Conservation (phyloP, 2,329 filamentous ascomycete genomes). For the Cladosporium sp. region DNA sequence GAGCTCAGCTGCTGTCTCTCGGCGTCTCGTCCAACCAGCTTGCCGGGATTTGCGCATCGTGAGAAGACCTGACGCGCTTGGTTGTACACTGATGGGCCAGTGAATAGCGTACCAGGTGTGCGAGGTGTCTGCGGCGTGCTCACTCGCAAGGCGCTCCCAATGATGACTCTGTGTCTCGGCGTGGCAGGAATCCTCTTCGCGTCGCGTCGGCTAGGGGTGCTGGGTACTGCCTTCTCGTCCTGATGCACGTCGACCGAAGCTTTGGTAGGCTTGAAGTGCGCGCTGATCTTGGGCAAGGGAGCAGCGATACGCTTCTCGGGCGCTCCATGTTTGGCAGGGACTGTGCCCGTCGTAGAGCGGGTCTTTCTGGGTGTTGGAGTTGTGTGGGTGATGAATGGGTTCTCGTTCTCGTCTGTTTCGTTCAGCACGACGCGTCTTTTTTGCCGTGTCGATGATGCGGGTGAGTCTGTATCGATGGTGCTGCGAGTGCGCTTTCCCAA, state of each 20-base stretch:
- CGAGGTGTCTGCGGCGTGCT: conserved; percentile 71
- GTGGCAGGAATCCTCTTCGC: conserved; percentile 70
- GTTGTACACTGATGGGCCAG: conserved; percentile 77
- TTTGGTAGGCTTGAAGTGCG: conserved; percentile 44
- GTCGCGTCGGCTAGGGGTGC: conserved; percentile 76
- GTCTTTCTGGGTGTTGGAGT: conserved; percentile 39
- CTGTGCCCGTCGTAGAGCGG: conserved; percentile 37
- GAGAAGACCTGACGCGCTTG: conserved; percentile 84
- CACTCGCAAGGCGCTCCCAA: conserved; percentile 17
- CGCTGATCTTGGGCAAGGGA: conserved; percentile 50
- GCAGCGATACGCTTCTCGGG: conserved; percentile 43
- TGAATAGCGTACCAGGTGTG: conserved; percentile 63
- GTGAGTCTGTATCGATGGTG: conserved; percentile 34
- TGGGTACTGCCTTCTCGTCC: conserved; percentile 55
- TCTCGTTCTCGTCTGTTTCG: conserved; percentile 65
- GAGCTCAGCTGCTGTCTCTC: conserved; percentile 64
- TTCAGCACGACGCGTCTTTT: conserved; percentile 48
- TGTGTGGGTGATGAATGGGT: conserved; percentile 52
- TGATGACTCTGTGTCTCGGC: conserved; percentile 72
- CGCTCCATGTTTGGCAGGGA: conserved; percentile 51
- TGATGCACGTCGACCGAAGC: conserved; percentile 40
- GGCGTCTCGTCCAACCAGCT: conserved; percentile 74
- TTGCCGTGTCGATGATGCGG: conserved; percentile 37
- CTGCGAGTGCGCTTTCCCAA: conserved; percentile 51
- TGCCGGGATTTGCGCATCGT: conserved; percentile 71